Base-by-base conservation (phyloP, 805 yeast genomes). In the Metschnikowia proteae region DNA sequence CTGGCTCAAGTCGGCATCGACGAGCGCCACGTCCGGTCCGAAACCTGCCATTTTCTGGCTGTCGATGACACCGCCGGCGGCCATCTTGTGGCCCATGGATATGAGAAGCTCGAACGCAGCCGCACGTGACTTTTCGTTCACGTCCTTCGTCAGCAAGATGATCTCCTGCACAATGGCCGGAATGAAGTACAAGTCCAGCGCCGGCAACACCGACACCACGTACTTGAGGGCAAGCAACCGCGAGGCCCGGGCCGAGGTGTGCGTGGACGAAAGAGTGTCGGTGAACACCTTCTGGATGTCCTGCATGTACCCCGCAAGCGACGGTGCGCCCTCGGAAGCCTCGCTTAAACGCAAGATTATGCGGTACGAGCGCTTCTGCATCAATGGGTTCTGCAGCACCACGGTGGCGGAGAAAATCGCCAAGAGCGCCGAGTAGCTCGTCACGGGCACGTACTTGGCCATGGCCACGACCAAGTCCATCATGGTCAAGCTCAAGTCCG, bases 351-450 rank as follows among this genome's bases (percentile, higher is more conserved):
- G 82, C 22, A 86, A 66, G 47, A 92, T 68, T 43, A 88, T 82
- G 70, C 96, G 80, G 68, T 90, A 92, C 1, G 96, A 79, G 73
- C 96, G 83, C 70, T 92, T 92, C 67, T 92, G 98, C 56, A 88
- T 74, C 58, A 83, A 76, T 38, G 86, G 82, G 57, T 84, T 83
- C 43, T 74, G 68, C 32, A 78, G 69, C 52, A 61, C 50, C 34
- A 87, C 81, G 3, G 95, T 84, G 42, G 79, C 74, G 44, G 83
- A 80, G 69, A 91, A 88, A 43, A 91, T 87, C n/a, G 86, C 62
- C 56, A 90, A 81, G 38, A 91, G 74, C 0, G 95, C 88, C 59
- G 78, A 76, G 66, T 88, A 86, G 4, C 86, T 79, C 2, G 83
- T 63, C 29, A 67, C 68, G 6, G 96, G 96, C 31, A 94, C 82